phyloP scores from a whole-genome alignment of 2,329 filamentous ascomycete species.

The Fusarium musae region DNA sequence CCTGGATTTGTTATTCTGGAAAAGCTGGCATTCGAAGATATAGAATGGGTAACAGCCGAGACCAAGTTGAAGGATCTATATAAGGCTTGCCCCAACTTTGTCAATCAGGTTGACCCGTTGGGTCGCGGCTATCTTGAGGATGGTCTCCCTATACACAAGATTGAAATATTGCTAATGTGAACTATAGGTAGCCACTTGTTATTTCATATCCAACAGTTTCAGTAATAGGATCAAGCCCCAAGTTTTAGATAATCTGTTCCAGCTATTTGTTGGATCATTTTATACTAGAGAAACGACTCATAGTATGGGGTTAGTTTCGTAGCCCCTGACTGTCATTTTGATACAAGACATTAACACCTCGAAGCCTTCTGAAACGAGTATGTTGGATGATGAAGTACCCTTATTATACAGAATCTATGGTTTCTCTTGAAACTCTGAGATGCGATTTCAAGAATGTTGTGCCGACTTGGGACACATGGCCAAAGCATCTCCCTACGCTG shows the following conservation, averaged over 20 bases:
- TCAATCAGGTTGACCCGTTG: not conserved
- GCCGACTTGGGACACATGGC: not conserved
- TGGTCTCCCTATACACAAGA: not conserved
- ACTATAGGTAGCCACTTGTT: too few relatives aligned
- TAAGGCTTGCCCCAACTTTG: not conserved
- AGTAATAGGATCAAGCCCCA: too few relatives aligned
- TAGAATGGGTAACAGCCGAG: not conserved
- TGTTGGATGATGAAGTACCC: too few relatives aligned
- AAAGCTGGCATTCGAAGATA: rapidly evolving
- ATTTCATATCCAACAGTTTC: too few relatives aligned
- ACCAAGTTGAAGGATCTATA: not conserved
- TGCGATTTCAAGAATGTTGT: not conserved
- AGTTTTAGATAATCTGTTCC: too few relatives aligned
- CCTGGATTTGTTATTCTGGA: not conserved
- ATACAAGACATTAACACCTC: not conserved
- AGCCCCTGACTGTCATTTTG: too few relatives aligned
- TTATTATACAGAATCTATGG: too few relatives aligned
- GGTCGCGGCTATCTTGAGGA: slow-evolving; percentile 9
- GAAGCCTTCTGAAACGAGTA: not conserved
- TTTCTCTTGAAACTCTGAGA: rapidly evolving
- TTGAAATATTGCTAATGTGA: not conserved
- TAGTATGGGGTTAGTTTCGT: too few relatives aligned
- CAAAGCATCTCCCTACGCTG: rapidly evolving
- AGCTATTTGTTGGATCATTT: too few relatives aligned
- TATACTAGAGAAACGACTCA: too few relatives aligned